Evolutionary conservation across 345 rosid species (phyloP).

Genomic region (Erodium maritimum): DNA sequence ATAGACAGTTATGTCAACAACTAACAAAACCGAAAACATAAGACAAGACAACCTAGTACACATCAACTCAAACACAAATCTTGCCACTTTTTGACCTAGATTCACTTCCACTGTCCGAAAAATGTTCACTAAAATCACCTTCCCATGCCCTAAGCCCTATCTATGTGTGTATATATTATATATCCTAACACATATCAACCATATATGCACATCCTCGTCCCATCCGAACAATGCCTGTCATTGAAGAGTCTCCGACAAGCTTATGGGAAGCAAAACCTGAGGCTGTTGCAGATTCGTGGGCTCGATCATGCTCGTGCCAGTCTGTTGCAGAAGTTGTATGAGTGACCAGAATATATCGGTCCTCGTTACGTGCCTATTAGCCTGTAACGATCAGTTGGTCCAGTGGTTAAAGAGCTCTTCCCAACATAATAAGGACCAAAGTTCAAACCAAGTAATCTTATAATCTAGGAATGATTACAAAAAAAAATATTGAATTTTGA

Average conservation of each 20-base stretch:
- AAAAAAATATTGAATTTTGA: too few species aligned
- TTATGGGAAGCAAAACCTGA: not conserved
- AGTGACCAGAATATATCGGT: conserved; percentile 86
- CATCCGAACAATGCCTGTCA: not conserved
- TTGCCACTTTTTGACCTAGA: not conserved
- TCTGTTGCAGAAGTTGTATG: conserved; percentile 62
- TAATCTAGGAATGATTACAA: too few species aligned
- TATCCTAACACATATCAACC: not conserved
- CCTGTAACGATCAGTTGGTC: conserved; percentile 43
- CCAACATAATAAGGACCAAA: too few species aligned
- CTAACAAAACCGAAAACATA: too few species aligned
- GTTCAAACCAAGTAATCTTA: too few species aligned
- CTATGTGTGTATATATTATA: too few species aligned
- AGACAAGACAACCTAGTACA: too few species aligned
- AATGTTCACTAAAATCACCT: not conserved
- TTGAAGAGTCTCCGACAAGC: not conserved
- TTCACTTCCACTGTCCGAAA: not conserved
- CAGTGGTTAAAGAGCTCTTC: too few species aligned
- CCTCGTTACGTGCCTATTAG: conserved; percentile 77
- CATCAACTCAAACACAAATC: not conserved
- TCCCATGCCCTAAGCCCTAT: not conserved
- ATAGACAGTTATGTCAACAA: not conserved
- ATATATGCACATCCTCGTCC: not conserved
- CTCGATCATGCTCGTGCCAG: conserved; percentile 29
- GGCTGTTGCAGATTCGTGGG: not conserved